phyloP scores from a whole-genome alignment of 1,284 basidiomycete species.

The Papiliotrema nemorosa region DNA sequence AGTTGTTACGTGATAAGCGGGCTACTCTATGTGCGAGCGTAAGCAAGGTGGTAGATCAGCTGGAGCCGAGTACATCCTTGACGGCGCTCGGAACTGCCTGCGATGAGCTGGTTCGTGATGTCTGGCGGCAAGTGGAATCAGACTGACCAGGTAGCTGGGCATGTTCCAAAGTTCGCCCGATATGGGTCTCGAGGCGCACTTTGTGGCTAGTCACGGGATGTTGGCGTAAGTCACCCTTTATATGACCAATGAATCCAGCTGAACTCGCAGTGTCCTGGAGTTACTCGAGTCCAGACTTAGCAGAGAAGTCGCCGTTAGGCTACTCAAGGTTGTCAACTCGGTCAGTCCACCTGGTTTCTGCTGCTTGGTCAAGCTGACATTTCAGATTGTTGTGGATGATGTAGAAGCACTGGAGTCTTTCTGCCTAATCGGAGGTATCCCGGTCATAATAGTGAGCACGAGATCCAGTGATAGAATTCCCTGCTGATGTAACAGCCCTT shows the following conservation, averaged over 20 bases:
- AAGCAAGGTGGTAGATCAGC: slow-evolving; percentile 78
- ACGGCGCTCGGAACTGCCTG: slow-evolving; percentile 76
- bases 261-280: slow-evolving; percentile 63
- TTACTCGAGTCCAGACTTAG: slow-evolving; percentile 77
- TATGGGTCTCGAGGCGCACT: slow-evolving; percentile 77
- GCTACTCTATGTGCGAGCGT: slow-evolving; percentile 78
- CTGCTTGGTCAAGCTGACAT: background rate
- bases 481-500: slow-evolving; percentile 55
- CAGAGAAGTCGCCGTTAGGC: slow-evolving; percentile 74
- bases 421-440: slow-evolving; percentile 89
- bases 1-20: slow-evolving; percentile 82
- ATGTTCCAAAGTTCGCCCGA: slow-evolving; percentile 71
- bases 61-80: slow-evolving; percentile 73
- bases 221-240: slow-evolving; percentile 59
- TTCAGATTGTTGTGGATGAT: slow-evolving; percentile 78
- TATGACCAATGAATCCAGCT: background rate
- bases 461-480: background rate
- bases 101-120: slow-evolving; percentile 69
- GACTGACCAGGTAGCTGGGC: slow-evolving; percentile 55
- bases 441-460: slow-evolving; percentile 75
- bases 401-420: slow-evolving; percentile 88
- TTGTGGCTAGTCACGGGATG: slow-evolving; percentile 90
- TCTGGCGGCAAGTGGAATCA: too few species aligned
- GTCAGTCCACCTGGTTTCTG: slow-evolving; percentile 55
- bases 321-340: slow-evolving; percentile 85